These are phyloP conservation scores for Odonthalia washingtoniensis DNA, from an alignment of 31 red algal genomes.

Conservation along the genomic window DNA sequence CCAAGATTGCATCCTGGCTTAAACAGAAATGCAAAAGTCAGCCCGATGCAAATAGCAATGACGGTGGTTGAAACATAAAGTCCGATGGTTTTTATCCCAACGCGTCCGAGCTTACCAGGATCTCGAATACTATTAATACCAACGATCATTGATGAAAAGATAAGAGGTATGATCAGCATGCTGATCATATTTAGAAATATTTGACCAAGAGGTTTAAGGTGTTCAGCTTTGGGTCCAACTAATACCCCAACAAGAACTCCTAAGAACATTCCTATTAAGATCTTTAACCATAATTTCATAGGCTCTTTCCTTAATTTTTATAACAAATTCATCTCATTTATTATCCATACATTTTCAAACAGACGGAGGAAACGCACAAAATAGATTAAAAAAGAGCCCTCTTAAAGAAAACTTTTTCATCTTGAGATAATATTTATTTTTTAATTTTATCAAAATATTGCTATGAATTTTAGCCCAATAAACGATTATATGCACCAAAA, in stretches of 20 bases:
- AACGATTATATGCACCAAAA: too few species aligned
- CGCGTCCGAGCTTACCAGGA: neutral
- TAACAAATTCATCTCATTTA: neutral
- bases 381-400: too few species aligned
- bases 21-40: neutral
- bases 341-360: neutral
- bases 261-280: conserved; percentile 16
- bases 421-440: too few species aligned
- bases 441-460: too few species aligned
- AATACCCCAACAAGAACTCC: conserved; percentile 1
- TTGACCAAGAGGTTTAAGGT: conserved; percentile 9
- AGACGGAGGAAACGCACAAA: too few species aligned
- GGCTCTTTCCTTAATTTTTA: conserved; percentile 1
- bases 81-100: conserved; percentile 18
- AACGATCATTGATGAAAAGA: conserved; percentile 15
- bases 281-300: conserved; percentile 3
- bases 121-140: conserved; percentile 16
- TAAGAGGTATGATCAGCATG: conserved; percentile 10
- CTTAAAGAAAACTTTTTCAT: too few species aligned
- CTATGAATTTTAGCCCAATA: too few species aligned
- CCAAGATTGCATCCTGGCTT: neutral
- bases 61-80: conserved; percentile 19
- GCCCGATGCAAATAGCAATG: conserved; percentile 23
- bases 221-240: neutral
- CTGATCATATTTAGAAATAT: conserved; percentile 7